Evolutionary conservation across 768 basidiomycete species (phyloP).

Genomic region (Suillus placidus): DNA sequence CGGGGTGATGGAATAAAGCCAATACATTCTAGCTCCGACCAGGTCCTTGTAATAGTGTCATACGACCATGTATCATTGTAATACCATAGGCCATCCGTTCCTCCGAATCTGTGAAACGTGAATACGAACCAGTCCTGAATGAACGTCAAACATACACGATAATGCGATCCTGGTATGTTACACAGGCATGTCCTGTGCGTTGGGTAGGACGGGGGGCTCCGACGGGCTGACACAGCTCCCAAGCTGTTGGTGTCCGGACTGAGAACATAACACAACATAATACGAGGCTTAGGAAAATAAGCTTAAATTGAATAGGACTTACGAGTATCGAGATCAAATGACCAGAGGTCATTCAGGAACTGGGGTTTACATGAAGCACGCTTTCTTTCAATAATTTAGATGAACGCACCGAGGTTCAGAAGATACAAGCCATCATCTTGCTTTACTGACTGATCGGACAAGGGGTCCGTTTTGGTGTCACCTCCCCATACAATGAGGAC

Average conservation of each 20-base stretch:
- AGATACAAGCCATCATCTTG: conserved; percentile 95
- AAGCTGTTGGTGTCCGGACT: conserved; percentile 84
- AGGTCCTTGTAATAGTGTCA: conserved; percentile 75
- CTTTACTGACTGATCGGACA: conserved; percentile 62
- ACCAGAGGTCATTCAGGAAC: conserved; percentile 95
- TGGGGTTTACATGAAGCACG: conserved; percentile 28
- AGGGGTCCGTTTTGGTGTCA: conserved; percentile 83
- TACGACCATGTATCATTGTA: conserved; percentile 99
- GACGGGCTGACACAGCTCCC: conserved; percentile 76
- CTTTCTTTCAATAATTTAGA: background rate
- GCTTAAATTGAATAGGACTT: conserved; percentile 34
- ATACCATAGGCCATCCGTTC: conserved; percentile 97
- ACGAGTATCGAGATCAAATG: conserved; percentile 95
- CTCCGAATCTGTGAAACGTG: conserved; percentile 77
- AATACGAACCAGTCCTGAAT: conserved; percentile 19
- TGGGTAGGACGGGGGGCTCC: conserved; percentile 69
- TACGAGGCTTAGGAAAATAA: conserved; percentile 1
- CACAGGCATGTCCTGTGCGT: conserved; percentile 90
- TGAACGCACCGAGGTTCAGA: conserved; percentile 81
- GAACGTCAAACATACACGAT: conserved; percentile 62
- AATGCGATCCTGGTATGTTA: conserved; percentile 81
- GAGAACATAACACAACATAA: conserved; percentile 16
- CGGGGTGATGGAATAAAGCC: conserved; percentile 97
- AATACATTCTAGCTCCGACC: conserved; percentile 94
- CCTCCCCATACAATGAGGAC: conserved; percentile 98